Base-by-base conservation (phyloP, 768 basidiomycete species). In the Suillus subluteus region DNA sequence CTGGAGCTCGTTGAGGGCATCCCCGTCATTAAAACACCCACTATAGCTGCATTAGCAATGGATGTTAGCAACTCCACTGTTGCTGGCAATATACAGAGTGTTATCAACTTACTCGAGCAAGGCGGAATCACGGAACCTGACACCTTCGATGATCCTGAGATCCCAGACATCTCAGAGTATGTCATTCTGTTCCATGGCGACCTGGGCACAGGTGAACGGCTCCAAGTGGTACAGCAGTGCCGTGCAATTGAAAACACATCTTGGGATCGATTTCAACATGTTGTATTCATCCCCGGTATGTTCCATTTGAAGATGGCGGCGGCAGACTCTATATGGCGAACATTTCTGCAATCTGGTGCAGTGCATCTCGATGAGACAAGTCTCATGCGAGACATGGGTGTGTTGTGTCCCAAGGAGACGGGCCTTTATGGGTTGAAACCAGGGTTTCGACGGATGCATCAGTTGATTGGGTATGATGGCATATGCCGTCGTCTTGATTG, bases 361-460 rank as follows among this genome's bases (percentile, higher is more conserved):
- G 23, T 2, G 6, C 23, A 3, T 12, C 46, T 48, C 5, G 4
- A 48, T 23, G 46, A 48, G n/a, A 48, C 46, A n/a, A 48, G 46
- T 26, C 63, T 78, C 1, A 71, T 76, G 38, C 7, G 52, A 7
- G 67, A 71, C 40, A 67, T 78, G 15, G 64, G 67, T 6, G 38
- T 63, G 1, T 52, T 79, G 11, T 72, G 73, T 0, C 78, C 76
- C 3, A 75, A 74, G 35, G 75, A 81, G 62, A 79, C 73, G 1
- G 73, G 69, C 3, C 80, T 75, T 55, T 74, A 80, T 54, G 67
- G 62, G 8, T 48, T 67, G 0, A 77, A 78, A 6, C 80, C 78
- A 0, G 75, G 74, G 1, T 82, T 81, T 67, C 69, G 73, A 0
- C 59, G 65, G 1, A 79, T 78, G 73, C 80, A 83, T 58, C 74